These are phyloP conservation scores for Linum lewisii DNA, from an alignment of 345 rosid species.

Conservation along the genomic window DNA sequence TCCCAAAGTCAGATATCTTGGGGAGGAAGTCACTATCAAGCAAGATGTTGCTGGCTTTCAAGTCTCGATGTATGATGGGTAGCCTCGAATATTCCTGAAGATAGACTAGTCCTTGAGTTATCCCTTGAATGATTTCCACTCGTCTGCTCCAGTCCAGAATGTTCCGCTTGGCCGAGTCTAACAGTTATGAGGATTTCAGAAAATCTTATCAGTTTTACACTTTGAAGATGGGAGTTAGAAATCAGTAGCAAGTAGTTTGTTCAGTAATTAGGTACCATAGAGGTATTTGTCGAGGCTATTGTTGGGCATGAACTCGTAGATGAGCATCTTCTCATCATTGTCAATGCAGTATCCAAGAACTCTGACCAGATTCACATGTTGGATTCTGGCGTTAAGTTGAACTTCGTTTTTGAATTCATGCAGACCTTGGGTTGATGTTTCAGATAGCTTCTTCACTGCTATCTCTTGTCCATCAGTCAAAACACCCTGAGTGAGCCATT, in stretches of 20 bases:
- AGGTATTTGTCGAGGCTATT: constrained; percentile 7
- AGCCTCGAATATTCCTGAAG: background rate
- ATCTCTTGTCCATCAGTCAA: constrained; percentile 5
- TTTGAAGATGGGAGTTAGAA: too few species aligned
- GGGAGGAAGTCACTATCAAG: constrained; percentile 3
- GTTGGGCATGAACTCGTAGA: constrained; percentile 10
- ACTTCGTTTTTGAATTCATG: constrained; percentile 9
- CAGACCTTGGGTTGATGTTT: constrained; percentile 1
- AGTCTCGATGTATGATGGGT: background rate
- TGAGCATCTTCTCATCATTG: constrained; percentile 4
- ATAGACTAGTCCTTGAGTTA: background rate
- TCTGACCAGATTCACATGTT: constrained; percentile 5
- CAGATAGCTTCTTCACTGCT: constrained; percentile 6
- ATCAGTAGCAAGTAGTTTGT: too few species aligned
- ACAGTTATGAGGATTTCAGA: too few species aligned
- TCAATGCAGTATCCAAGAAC: constrained; percentile 6
- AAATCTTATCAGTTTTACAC: too few species aligned
- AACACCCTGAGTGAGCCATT: background rate
- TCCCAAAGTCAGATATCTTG: constrained; percentile 2
- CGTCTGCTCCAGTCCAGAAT: background rate
- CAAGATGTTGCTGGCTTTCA: constrained; percentile 7
- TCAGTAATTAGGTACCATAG: background rate
- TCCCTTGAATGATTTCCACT: background rate
- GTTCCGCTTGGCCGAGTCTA: background rate
- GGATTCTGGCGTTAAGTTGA: background rate